phyloP scores from a whole-genome alignment of 2,329 filamentous ascomycete genomes.

The Scedosporium apiospermum region DNA sequence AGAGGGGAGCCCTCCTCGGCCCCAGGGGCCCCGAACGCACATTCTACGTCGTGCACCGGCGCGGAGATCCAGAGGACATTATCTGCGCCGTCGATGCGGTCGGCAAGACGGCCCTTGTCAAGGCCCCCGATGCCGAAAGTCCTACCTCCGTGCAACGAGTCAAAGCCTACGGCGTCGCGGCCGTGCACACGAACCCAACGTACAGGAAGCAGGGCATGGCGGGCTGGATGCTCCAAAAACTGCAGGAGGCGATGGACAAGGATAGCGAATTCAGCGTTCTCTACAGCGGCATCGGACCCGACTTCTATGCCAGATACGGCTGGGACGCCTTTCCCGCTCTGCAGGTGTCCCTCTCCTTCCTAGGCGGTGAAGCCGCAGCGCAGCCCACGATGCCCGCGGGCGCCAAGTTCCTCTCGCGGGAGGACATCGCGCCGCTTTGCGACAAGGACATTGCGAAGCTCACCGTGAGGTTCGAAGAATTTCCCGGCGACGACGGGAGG shows the following conservation, averaged over 20 bases:
- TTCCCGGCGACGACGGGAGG: constrained; percentile 13
- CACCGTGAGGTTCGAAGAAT: constrained; percentile 14
- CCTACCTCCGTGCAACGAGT: constrained; percentile 13
- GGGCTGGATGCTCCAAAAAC: constrained; percentile 20
- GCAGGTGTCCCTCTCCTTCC: constrained; percentile 22
- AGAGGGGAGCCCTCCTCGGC: constrained; percentile 17
- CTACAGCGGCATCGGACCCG: constrained; percentile 23
- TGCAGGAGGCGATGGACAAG: constrained; percentile 23
- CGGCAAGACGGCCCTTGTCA: constrained; percentile 3
- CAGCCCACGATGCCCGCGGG: constrained; percentile 11
- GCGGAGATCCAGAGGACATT: constrained; percentile 1
- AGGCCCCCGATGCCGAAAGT: background rate
- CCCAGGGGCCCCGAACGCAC: constrained; percentile 15
- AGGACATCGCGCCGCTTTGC: constrained; percentile 16
- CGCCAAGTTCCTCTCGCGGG: constrained; percentile 14
- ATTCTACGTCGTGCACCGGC: constrained; percentile 5
- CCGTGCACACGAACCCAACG: constrained; percentile 24
- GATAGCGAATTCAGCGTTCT: constrained; percentile 24
- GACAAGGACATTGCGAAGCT: constrained; percentile 17
- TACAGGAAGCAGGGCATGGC: constrained; percentile 25
- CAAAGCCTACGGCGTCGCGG: constrained; percentile 22
- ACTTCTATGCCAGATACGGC: constrained; percentile 23
- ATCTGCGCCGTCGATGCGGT: constrained; percentile 2
- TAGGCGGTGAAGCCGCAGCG: constrained; percentile 10
- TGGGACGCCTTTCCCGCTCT: constrained; percentile 22